These are phyloP conservation scores for Flaveria robusta DNA, from an alignment of 129 eudicot species.

Conservation along the genomic window DNA sequence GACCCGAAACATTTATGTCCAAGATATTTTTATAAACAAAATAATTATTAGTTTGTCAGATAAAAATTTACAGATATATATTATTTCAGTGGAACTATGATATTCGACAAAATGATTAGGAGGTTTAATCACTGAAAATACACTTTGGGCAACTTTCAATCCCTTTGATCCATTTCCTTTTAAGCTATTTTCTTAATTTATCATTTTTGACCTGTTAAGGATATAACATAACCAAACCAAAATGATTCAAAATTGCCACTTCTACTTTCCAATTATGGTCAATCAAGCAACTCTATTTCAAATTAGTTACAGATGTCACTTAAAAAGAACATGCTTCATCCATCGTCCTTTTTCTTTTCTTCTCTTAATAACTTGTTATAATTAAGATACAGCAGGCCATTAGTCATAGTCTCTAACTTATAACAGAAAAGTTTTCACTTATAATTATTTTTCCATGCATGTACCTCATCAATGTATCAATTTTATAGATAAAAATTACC, in stretches of 20 bases:
- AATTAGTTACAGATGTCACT: constrained; percentile 1
- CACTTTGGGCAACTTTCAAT: constrained; percentile 1
- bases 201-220: neutral
- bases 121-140: neutral
- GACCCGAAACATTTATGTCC: neutral
- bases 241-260: neutral
- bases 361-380: neutral
- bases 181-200: neutral
- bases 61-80: neutral
- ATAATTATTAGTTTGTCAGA: neutral
- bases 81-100: neutral
- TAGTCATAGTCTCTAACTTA: neutral
- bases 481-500: constrained; percentile 32
- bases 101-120: neutral
- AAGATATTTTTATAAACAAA: neutral
- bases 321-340: neutral
- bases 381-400: neutral
- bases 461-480: neutral
- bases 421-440: neutral
- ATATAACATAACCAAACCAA: neutral
- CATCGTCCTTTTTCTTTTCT: neutral
- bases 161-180: neutral
- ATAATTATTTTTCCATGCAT: neutral
- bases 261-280: neutral
- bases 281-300: neutral